Evolutionary conservation across 2,329 filamentous ascomycete genomes (phyloP), one percentile per base, ranked within the genome.

Genomic region (Ophiocordyceps sinensis): DNA sequence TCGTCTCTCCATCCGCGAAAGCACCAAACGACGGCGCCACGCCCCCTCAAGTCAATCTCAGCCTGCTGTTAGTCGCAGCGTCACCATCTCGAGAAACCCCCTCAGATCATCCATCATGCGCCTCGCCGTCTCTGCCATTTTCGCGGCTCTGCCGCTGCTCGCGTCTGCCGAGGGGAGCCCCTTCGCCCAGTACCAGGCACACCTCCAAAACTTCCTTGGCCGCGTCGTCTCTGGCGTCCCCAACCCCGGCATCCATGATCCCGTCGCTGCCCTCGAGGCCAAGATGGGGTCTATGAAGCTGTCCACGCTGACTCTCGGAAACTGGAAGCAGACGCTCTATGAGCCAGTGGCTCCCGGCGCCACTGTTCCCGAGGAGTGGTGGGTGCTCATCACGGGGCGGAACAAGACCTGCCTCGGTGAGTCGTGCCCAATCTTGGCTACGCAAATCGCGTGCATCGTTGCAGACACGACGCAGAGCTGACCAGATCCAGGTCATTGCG

Each of bases 381-480:
- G 82, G 68, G 66, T 89, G 45, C 70, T 83, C 49, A 64, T 85
- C 49, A 83, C 78, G 10, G 84, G 84, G 42, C 70, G 81, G 50
- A 87, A 88, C 68, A 81, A 78, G 65, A 86, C 83, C 28, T 89
- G 84, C 65, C 80, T 72, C 55, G 72, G 74, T 77, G 64, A 43
- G 68, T 26, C 9, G 23, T 26, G 23, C 23, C 23, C 23, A 6
- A 26, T 26, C 15, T 13, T 11, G 11, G 17, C 23, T 15, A 1
- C 7, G 10, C 17, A 8, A 30, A n/a, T 14, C 9, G 9, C n/a
- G 3, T 10, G 9, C 9, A 28, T 17, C 2, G 10, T 19, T 2
- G 28, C 5, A 6, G 19, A 12, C 1, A 5, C 11, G 11, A 10
- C 13, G 11, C 45, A 43, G 41, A 47, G 37, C 30, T 42, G 23